Base-by-base conservation (phyloP, 768 basidiomycete genomes). In the Neoboletus brunneissimus region DNA sequence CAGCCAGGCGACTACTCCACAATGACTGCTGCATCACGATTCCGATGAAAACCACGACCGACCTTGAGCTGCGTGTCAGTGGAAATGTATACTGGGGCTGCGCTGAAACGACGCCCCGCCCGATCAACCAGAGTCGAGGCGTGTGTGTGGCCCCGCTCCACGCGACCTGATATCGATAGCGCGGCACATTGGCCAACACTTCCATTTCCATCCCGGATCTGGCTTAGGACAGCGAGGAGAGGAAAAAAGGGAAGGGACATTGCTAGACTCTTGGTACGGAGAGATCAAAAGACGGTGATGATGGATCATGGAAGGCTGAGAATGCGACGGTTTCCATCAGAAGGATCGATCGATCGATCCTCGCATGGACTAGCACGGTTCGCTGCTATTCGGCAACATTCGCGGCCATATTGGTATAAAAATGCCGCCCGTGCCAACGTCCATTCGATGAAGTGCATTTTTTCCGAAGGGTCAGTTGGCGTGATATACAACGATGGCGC, bases 241-340 rank as follows among this genome's bases (percentile, higher is more conserved):
- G 32, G 4, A 8, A 12, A 32, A 32, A 34, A 47, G 34, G 32
- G 54, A 52, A 45, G 32, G 11, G 13, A 47, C 12, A 29, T 41
- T 62, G 41, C 56, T 52, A 11, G 49, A 46, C 37, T 12, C 13
- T 45, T 45, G 11, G 46, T 48, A 38, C 38, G 51, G 47, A 53
- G 47, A 47, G 47, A 57, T 62, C 61, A 54, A 48, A 48, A 47
- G 5, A 47, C 45, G 57, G 55, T 37, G 57, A 55, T 60, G 58
- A 47, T 49, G 43, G n/a, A 34, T 34, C 32, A 34, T 12, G 12
- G 32, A 34, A 34, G 32, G 32, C 52, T 48, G 54, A 38, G 42
- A 53, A 56, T 44, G 55, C 40, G 55, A 55, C 40, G 35, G 62
- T 67, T 69, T 69, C 68, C 67, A 69, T 69, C 68, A 69, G 69